phyloP scores from a whole-genome alignment of 2,329 filamentous ascomycete genomes.

The Colletotrichum magnum region DNA sequence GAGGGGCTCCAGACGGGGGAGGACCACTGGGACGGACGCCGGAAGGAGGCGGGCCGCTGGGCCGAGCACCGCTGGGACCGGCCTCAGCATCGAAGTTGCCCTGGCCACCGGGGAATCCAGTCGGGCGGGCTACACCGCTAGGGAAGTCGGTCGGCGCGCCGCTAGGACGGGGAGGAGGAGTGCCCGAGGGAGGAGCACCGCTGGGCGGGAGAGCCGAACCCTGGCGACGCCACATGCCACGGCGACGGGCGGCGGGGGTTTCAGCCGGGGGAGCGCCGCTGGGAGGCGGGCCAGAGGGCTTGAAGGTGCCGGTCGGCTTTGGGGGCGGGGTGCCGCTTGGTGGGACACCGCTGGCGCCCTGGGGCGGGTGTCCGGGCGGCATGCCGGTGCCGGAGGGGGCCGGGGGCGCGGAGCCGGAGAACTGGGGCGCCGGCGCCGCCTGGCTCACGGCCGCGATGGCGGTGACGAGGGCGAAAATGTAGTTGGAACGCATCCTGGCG shows the following conservation, averaged over 20 bases:
- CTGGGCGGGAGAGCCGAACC: slow-evolving; percentile 14
- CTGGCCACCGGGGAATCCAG: slow-evolving; percentile 18
- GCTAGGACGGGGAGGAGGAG: slow-evolving; percentile 29
- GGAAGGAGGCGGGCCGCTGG: slow-evolving; percentile 11
- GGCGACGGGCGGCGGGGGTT: slow-evolving; percentile 27
- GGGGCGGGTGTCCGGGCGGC: slow-evolving; percentile 13
- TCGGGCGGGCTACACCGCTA: slow-evolving; percentile 18
- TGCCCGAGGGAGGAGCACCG: slow-evolving; percentile 26
- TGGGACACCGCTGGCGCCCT: slow-evolving; percentile 21
- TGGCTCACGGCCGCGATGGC: slow-evolving; percentile 33
- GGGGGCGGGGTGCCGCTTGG: slow-evolving; percentile 30
- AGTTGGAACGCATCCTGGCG: slow-evolving; percentile 35
- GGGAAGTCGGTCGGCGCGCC: slow-evolving; percentile 21
- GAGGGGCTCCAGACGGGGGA: slow-evolving; percentile 8
- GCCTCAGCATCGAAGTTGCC: slow-evolving; percentile 21
- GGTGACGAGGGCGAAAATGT: slow-evolving; percentile 33
- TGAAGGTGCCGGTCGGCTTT: slow-evolving; percentile 25
- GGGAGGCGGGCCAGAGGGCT: slow-evolving; percentile 23
- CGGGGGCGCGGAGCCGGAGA: slow-evolving; percentile 17
- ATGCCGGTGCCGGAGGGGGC: slow-evolving; percentile 20
- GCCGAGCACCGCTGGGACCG: background rate
- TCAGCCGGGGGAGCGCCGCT: slow-evolving; percentile 15
- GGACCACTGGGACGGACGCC: slow-evolving; percentile 13
- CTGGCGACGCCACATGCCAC: slow-evolving; percentile 31
- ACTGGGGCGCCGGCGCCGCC: slow-evolving; percentile 34